Percentiles rank a stretch among this genome's conserved stretches.
Conservation (phyloP, 148 eudicot genomes). For the Suaeda aralocaspica region DNA sequence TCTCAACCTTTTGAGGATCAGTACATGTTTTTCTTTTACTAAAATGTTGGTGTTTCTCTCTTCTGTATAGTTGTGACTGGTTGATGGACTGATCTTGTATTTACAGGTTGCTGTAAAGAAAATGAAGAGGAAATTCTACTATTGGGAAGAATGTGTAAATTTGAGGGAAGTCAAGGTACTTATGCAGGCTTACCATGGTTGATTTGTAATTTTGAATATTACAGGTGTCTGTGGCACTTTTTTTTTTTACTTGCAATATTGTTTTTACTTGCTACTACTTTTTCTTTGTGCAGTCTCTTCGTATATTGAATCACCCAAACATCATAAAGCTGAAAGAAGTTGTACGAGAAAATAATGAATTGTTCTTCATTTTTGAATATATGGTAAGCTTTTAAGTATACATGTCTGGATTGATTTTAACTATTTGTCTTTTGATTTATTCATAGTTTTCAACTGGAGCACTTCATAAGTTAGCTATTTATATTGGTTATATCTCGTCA, state of each 20-base stretch:
- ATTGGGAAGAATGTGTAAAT: conserved; percentile 89
- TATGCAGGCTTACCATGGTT: not conserved
- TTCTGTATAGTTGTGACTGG: too few relatives aligned
- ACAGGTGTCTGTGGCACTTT: not conserved
- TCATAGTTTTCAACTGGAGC: not conserved
- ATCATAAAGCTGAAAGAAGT: conserved; percentile 95
- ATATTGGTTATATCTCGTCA: not conserved
- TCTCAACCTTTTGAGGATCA: not conserved
- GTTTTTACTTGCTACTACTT: conserved; percentile 8
- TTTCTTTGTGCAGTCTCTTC: conserved; percentile 55
- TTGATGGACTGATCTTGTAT: conserved; percentile 15
- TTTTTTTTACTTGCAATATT: not conserved
- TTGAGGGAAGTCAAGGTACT: conserved; percentile 94
- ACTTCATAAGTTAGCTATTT: not conserved
- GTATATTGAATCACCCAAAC: conserved; percentile 83
- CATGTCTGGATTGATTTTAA: not conserved
- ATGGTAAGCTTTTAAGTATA: conserved; percentile 52
- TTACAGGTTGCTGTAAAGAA: conserved; percentile 91
- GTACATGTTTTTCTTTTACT: not conserved
- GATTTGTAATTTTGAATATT: not conserved
- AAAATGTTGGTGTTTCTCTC: not conserved
- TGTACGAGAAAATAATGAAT: conserved; percentile 72
- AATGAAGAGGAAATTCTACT: conserved; percentile 88
- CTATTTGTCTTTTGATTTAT: not conserved
- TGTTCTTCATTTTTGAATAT: conserved; percentile 89